Percentiles rank a stretch among this genome's conserved stretches.
Conservation (phyloP, 148 eudicot species). For the Silene conica region DNA sequence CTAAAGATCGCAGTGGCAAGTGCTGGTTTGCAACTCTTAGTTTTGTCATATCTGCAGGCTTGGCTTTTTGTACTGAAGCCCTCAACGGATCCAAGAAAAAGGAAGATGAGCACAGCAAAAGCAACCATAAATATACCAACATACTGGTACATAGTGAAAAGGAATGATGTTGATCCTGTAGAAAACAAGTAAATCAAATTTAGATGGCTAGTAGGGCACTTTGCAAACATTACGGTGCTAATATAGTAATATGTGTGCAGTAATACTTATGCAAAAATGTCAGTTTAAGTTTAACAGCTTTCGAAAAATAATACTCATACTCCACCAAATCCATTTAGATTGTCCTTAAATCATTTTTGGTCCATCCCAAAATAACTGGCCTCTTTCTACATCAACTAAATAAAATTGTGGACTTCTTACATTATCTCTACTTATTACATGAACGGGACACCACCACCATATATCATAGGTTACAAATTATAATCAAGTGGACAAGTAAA, state of each 20-base stretch:
- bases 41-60: conserved; percentile 63
- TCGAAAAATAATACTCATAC: neutral
- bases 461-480: neutral
- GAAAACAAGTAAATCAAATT: neutral
- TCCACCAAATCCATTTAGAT: too few species aligned
- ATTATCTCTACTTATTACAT: neutral
- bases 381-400: neutral
- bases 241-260: neutral
- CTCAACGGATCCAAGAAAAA: conserved; percentile 96
- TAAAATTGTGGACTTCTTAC: neutral
- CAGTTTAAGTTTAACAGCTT: neutral
- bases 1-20: conserved; percentile 85
- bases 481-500: neutral
- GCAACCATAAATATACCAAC: conserved; percentile 85
- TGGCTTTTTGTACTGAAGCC: conserved; percentile 77
- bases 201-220: neutral
- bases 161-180: conserved; percentile 88
- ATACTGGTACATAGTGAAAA: conserved; percentile 67
- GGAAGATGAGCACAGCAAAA: conserved; percentile 76
- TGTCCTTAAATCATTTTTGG: neutral
- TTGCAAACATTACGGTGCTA: neutral
- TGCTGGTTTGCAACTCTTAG: conserved; percentile 79
- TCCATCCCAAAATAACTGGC: neutral
- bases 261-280: neutral
- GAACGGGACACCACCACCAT: neutral